Evolutionary conservation across 805 yeast genomes (phyloP), one percentile per base, ranked within the genome.

Genomic region (Wickerhamiella domercqiae): DNA sequence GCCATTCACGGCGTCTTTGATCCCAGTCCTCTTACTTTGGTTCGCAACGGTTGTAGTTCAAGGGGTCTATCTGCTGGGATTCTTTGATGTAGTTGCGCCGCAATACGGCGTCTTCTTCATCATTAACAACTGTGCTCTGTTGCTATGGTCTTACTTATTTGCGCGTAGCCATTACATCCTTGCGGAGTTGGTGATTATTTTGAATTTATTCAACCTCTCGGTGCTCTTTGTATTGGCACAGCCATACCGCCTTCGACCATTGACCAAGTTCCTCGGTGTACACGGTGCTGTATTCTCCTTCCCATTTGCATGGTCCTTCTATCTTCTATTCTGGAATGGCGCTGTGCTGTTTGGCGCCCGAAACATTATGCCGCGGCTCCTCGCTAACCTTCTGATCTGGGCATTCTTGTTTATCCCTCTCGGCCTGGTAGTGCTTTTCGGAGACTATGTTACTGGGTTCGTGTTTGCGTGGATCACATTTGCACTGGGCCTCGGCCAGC

Each of bases 291-390:
- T 67, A 11, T 67, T 73, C 7, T 81, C 86, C 0, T 47, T 79
- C 48, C 93, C 94, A 11, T 55, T 78, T 39, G 64, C 78, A 22
- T 82, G 93, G 93, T 58, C 75, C 26, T 53, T 78, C 41, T 78
- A 73, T 51, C 75, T 74, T 18, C 53, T 81, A 28, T 78, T 80
- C 63, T 82, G 93, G 93, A 78, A 78, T 52, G 93, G 93, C 33
- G 84, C 93, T 2, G 77, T 76, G 21, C 54, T 77, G 53, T 70
- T 75, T 60, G 78, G 75, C 42, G 70, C 78, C 9, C 68, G 68
- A 39, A 44, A 45, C 42, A 55, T 77, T n/a, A 57, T 69, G 16
- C 73, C 82, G 13, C 66, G 93, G 41, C 57, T 81, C 36, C 43
- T 80, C 17, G 81, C 87, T 37, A 80, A 81, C 55, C 54, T 80